Conservation (phyloP, 805 yeast species). For the Candida cerambycidarum region DNA sequence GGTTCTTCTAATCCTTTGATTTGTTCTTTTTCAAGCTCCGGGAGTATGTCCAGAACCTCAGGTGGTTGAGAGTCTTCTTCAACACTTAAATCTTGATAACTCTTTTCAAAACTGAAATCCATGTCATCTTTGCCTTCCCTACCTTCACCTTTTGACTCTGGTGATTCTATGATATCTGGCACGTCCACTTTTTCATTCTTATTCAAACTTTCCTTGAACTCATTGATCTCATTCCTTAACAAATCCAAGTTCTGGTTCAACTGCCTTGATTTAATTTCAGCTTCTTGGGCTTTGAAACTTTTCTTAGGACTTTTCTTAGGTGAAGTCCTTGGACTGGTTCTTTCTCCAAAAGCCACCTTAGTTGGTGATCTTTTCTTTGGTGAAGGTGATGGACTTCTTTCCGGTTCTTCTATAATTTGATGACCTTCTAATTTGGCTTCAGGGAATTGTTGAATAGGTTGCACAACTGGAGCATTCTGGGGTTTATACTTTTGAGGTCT, state of each 20-base stretch:
- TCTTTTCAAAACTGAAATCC: constrained; percentile 41
- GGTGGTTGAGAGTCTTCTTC: constrained; percentile 37
- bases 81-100: constrained; percentile 39
- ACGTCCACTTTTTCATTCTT: constrained; percentile 20
- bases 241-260: constrained; percentile 42
- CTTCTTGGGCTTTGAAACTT: constrained; percentile 1
- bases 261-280: constrained; percentile 29
- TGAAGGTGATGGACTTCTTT: constrained; percentile 3
- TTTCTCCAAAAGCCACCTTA: neutral
- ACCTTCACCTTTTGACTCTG: constrained; percentile 9
- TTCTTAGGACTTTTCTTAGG: constrained; percentile 6
- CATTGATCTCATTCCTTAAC: constrained; percentile 43
- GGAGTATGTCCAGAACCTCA: neutral
- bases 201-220: constrained; percentile 42
- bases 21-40: neutral
- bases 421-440: constrained; percentile 3
- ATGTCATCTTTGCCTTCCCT: constrained; percentile 10
- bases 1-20: constrained; percentile 1
- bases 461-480: constrained; percentile 4
- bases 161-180: constrained; percentile 16
- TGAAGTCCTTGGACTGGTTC: constrained; percentile 2
- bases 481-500: constrained; percentile 2
- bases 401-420: constrained; percentile 1
- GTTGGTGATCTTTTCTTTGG: neutral
- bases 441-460: constrained; percentile 3